Conservation (phyloP, 352 stramenopile species). For the Thalassiosira hispida region DNA sequence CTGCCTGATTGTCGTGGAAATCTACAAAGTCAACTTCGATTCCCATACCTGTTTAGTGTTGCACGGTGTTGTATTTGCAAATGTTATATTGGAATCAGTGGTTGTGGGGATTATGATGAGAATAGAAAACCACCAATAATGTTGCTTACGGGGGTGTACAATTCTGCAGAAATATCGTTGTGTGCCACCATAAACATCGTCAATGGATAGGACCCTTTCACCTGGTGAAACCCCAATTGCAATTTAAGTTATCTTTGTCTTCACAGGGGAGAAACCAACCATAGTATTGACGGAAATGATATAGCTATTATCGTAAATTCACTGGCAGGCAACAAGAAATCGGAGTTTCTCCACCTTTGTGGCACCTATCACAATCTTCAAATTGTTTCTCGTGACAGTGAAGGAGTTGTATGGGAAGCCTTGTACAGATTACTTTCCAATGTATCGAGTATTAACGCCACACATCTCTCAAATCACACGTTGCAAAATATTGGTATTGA, state of each 20-base stretch:
- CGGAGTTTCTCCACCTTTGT: background rate
- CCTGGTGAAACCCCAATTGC: slow-evolving; percentile 86
- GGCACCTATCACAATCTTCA: too few species aligned
- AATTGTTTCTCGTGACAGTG: too few species aligned
- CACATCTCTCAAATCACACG: background rate
- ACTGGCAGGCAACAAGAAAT: background rate
- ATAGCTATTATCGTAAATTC: background rate
- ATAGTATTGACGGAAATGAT: background rate
- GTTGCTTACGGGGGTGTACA: slow-evolving; percentile 70
- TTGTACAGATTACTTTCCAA: background rate
- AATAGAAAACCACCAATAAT: too few species aligned
- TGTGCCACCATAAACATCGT: slow-evolving; percentile 95
- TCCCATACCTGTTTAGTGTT: slow-evolving; percentile 36
- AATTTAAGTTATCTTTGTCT: too few species aligned
- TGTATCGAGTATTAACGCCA: background rate
- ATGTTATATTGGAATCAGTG: too few species aligned
- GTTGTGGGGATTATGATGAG: too few species aligned
- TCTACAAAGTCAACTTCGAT: slow-evolving; percentile 82
- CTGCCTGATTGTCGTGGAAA: slow-evolving; percentile 62
- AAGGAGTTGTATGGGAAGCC: background rate
- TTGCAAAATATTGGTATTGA: background rate
- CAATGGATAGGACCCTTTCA: slow-evolving; percentile 91
- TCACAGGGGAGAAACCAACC: too few species aligned
- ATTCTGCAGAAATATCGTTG: slow-evolving; percentile 91
- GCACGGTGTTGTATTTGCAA: too few species aligned